Evolutionary conservation across 495 filamentous ascomycete species (phyloP).

Genomic region (Daldinia childiae): DNA sequence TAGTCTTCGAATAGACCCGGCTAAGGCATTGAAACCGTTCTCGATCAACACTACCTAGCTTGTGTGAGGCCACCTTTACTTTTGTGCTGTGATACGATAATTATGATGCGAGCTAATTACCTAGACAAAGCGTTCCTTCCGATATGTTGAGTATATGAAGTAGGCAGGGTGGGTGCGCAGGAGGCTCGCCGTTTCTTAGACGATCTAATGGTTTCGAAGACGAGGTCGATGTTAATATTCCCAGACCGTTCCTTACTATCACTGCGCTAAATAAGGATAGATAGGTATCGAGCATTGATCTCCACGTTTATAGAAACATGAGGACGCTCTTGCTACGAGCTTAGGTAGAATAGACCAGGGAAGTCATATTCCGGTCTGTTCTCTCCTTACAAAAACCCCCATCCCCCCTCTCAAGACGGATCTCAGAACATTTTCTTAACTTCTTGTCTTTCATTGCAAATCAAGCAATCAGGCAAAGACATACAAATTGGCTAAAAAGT

Average conservation of each 20-base stretch:
- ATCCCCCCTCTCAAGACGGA: not conserved
- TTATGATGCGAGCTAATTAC: not conserved
- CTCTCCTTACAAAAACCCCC: constrained; percentile 5
- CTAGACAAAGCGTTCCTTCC: not conserved
- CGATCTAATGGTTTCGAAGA: not conserved
- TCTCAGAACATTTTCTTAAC: not conserved
- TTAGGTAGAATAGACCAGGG: not conserved
- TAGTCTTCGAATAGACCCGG: not conserved
- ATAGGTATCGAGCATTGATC: not conserved
- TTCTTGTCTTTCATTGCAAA: not conserved
- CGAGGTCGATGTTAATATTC: not conserved
- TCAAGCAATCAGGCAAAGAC: not conserved
- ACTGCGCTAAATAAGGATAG: not conserved
- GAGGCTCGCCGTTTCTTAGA: not conserved
- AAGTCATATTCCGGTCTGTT: not conserved
- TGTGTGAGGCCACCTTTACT: not conserved
- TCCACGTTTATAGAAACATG: not conserved
- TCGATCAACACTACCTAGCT: too few relatives aligned
- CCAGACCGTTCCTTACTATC: not conserved
- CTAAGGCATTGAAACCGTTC: not conserved
- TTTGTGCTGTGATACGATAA: not conserved
- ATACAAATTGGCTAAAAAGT: not conserved
- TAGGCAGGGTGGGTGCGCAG: not conserved
- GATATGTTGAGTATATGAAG: not conserved
- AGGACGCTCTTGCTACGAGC: not conserved